Evolutionary conservation across 495 filamentous ascomycete genomes (phyloP).

Genomic region (Cudoniella acicularis): DNA sequence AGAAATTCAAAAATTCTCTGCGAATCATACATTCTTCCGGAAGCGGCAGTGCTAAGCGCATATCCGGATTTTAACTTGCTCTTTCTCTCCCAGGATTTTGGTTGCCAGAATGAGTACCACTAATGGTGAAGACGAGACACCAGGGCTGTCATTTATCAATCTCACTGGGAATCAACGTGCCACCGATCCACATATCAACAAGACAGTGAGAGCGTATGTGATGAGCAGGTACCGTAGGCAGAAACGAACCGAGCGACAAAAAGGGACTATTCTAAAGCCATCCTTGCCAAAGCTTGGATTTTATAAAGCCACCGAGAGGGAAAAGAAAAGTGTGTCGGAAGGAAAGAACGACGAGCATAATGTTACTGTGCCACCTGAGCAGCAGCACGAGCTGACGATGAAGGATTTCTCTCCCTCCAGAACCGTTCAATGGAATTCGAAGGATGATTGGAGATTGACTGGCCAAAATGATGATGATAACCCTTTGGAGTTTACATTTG

Average conservation of each 20-base stretch:
- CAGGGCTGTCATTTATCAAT: not conserved
- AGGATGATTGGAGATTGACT: not conserved
- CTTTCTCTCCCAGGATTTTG: too few species aligned
- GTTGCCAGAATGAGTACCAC: too few species aligned
- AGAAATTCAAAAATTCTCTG: too few species aligned
- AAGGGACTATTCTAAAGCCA: not conserved
- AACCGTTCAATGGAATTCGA: not conserved
- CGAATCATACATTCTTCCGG: too few species aligned
- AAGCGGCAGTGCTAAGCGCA: too few species aligned
- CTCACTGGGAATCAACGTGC: not conserved
- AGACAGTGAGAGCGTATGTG: not conserved
- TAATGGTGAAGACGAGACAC: not conserved
- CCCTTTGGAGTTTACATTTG: not conserved
- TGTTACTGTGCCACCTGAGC: too few species aligned
- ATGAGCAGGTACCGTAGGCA: not conserved
- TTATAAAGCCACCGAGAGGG: not conserved
- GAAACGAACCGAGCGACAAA: not conserved
- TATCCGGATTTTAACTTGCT: too few species aligned
- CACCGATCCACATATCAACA: not conserved
- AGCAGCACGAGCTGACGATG: too few species aligned
- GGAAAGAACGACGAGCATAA: not conserved
- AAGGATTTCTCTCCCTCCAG: not conserved
- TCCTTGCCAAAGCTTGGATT: not conserved
- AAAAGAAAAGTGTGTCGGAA: not conserved
- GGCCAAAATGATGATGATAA: not conserved